Percentiles rank a stretch among this genome's conserved stretches.
These are phyloP conservation scores for Curvularia lunata DNA, from an alignment of 2,329 filamentous ascomycete genomes.

Conservation along the genomic window DNA sequence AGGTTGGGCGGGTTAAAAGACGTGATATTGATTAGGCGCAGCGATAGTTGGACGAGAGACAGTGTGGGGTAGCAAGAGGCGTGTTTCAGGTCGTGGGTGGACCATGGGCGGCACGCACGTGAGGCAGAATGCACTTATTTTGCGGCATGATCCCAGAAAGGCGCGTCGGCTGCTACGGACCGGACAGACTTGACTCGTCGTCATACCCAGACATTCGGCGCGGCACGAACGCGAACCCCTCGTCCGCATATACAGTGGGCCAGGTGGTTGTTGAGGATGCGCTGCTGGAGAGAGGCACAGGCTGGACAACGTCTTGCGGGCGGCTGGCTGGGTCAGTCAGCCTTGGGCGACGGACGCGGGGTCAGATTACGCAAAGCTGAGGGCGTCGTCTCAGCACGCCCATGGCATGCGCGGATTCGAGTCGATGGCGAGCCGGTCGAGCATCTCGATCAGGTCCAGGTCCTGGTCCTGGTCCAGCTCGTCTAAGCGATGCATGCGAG, in stretches of 20 bases:
- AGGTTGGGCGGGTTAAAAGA: not conserved
- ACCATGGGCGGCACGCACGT: slow-evolving; percentile 3
- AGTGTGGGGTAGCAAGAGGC: slow-evolving; percentile 5
- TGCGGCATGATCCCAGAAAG: not conserved
- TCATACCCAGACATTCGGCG: not conserved
- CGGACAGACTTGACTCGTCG: not conserved
- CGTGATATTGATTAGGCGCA: not conserved
- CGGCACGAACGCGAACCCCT: not conserved
- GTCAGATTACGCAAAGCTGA: slow-evolving; percentile 4
- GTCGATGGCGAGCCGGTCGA: not conserved
- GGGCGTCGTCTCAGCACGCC: not conserved
- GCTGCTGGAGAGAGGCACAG: slow-evolving; percentile 1
- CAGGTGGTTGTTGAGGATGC: not conserved
- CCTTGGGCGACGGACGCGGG: slow-evolving; percentile 7
- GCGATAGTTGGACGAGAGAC: not conserved
- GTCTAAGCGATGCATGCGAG: slow-evolving; percentile 4
- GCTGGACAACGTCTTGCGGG: not conserved
- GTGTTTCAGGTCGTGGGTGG: slow-evolving; percentile 6
- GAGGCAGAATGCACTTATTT: not conserved
- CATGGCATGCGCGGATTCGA: not conserved
- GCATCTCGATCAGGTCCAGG: not conserved
- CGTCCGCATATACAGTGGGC: not conserved
- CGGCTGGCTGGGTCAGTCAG: slow-evolving; percentile 11
- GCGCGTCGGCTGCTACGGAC: not conserved
- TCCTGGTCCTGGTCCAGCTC: not conserved